Base-by-base conservation (phyloP, 2,329 filamentous ascomycete genomes). In the Emergomyces africanus region DNA sequence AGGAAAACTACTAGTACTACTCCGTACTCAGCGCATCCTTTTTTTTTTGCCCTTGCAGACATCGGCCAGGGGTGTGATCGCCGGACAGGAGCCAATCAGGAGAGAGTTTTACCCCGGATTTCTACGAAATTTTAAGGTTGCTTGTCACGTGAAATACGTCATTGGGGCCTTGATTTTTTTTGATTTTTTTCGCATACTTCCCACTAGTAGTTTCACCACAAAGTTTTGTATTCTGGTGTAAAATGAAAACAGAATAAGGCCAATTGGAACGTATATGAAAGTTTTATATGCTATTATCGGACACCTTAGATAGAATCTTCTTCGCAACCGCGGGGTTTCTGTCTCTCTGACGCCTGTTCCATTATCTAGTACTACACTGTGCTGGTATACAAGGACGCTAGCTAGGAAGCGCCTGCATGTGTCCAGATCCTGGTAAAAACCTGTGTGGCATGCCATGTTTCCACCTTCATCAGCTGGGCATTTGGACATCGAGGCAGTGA, bases 401-500 rank as follows among this genome's bases (percentile, higher is more conserved):
- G 39, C 10, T 28, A 12, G 23, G 18, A n/a, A n/a, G n/a, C n/a
- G n/a, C n/a, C n/a, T n/a, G n/a, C n/a, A n/a, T n/a, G n/a, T n/a
- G n/a, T n/a, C n/a, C n/a, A n/a, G 20, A 49, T 5, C 9, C 28
- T 5, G 18, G 25, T 37, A 23, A n/a, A 54, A 20, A 14, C 18
- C 20, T 57, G 20, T 8, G n/a, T 42, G 8, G n/a, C 48, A 25
- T 28, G 49, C 23, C 25, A 69, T 70, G 68, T 69, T 68, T 62
- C 68, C 68, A 61, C 74, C 75, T 58, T 69, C 72, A 57, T 71
- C 72, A 63, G 67, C 67, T 49, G 67, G 64, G 62, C 86, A 88
- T 72, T 79, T 96, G 65, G 88, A 96, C 72, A 85, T 96, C 61
- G 89, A 94, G 70, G 90, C 91, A 61, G 85, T 96, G 67, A 95